These are phyloP conservation scores for Acanthamoeba sp. DNA, from an alignment of 208 protist genomes.

Conservation along the genomic window DNA sequence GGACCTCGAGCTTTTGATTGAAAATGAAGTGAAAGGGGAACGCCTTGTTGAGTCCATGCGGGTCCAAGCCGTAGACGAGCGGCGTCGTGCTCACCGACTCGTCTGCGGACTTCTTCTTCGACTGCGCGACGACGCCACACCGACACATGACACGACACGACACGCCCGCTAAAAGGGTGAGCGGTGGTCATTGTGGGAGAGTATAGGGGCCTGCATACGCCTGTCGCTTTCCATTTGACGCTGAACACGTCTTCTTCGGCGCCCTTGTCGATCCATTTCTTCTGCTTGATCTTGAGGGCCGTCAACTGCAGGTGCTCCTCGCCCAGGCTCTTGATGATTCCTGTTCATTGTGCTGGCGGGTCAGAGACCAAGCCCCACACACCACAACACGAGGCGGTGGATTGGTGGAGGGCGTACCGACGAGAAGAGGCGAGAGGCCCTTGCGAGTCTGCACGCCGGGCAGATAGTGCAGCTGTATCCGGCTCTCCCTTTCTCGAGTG, in stretches of 20 bases:
- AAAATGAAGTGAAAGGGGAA: slow-evolving; percentile 75
- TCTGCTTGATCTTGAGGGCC: slow-evolving; percentile 59
- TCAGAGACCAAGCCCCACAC: background rate
- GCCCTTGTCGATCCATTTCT: slow-evolving; percentile 69
- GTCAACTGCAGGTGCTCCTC: slow-evolving; percentile 28
- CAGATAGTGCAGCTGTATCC: slow-evolving; percentile 50
- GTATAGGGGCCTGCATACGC: background rate
- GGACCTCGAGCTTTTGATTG: slow-evolving; percentile 71
- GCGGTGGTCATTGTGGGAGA: too few species aligned
- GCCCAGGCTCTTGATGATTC: slow-evolving; percentile 62
- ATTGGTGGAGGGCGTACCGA: too few species aligned
- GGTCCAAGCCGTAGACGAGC: slow-evolving; percentile 40
- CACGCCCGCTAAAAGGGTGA: too few species aligned
- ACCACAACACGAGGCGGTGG: background rate
- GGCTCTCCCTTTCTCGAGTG: slow-evolving; percentile 19
- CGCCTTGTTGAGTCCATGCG: slow-evolving; percentile 50
- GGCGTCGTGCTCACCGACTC: background rate
- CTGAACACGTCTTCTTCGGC: slow-evolving; percentile 34
- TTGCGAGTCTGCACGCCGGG: slow-evolving; percentile 39
- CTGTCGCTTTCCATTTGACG: slow-evolving; percentile 29
- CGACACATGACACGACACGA: too few species aligned
- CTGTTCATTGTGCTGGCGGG: background rate
- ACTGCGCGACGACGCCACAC: background rate
- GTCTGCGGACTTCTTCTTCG: background rate
- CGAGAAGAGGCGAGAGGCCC: slow-evolving; percentile 33